These are phyloP conservation scores for Scenedesmus sp. DNA, from an alignment of 163 green algal genomes.

Conservation along the genomic window DNA sequence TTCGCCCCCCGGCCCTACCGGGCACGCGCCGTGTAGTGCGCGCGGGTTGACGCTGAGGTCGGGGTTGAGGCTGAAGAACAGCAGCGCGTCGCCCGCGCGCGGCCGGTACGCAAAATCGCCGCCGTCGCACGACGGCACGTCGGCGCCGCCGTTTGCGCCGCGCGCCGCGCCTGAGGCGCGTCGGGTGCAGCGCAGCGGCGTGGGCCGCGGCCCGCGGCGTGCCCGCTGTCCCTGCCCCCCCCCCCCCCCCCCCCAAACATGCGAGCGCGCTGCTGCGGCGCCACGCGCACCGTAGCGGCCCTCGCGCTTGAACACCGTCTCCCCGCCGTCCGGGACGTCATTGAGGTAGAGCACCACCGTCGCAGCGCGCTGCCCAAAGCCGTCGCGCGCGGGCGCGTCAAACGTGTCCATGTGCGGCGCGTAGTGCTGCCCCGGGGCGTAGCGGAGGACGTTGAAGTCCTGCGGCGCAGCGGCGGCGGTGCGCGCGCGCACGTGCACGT, in stretches of 20 bases:
- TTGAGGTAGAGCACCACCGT: slow-evolving; percentile 64
- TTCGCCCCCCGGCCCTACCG: slow-evolving; percentile 18
- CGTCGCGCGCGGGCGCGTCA: slow-evolving; percentile 37
- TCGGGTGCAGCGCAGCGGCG: too few relatives aligned
- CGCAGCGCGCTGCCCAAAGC: slow-evolving; percentile 58
- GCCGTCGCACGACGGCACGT: slow-evolving; percentile 32
- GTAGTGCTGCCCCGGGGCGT: slow-evolving; percentile 62
- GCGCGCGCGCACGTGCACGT: too few relatives aligned
- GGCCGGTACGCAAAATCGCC: slow-evolving; percentile 49
- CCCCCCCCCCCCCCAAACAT: too few relatives aligned
- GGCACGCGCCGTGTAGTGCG: slow-evolving; percentile 63
- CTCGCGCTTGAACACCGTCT: slow-evolving; percentile 36
- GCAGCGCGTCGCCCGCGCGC: slow-evolving; percentile 52
- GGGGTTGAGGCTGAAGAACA: slow-evolving; percentile 55
- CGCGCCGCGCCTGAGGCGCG: too few relatives aligned
- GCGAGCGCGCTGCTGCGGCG: background rate
- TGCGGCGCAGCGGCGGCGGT: slow-evolving; percentile 20
- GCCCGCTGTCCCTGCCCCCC: too few relatives aligned
- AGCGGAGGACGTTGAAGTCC: slow-evolving; percentile 71
- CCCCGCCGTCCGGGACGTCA: slow-evolving; percentile 38
- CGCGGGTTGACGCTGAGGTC: slow-evolving; percentile 51
- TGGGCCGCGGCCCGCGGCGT: too few relatives aligned
- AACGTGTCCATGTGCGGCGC: slow-evolving; percentile 60
- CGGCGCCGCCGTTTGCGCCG: too few relatives aligned
- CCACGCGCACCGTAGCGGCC: slow-evolving; percentile 8